A percentile compares a stretch with the other conserved stretches of the same genome.
Conservation (phyloP, 1,284 basidiomycete species). For the Ganoderma sinense region DNA sequence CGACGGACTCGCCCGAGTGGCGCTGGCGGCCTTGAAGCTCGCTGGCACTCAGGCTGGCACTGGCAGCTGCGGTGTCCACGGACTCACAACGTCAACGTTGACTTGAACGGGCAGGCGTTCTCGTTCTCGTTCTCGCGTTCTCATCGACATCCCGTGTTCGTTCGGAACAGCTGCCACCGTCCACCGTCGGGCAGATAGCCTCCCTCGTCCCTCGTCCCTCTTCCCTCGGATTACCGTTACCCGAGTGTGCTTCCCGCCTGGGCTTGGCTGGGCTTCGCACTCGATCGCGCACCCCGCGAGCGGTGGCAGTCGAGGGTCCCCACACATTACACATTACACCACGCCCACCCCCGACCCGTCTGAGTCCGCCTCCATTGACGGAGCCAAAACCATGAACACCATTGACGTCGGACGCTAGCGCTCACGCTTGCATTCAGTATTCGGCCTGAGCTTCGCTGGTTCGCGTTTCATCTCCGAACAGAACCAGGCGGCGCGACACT, state of each 20-base stretch:
- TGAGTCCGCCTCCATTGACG: neutral
- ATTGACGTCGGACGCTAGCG: no score
- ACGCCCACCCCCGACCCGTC: neutral
- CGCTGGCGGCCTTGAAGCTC: neutral
- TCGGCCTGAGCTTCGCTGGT: neutral
- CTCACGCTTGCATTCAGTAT: no score
- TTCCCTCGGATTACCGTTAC: neutral
- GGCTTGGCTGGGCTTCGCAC: neutral
- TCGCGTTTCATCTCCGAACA: conserved; percentile 4
- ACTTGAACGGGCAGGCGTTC: neutral
- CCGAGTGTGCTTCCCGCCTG: neutral
- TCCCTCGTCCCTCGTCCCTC: neutral
- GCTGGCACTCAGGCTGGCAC: no score
- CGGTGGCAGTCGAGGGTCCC: neutral
- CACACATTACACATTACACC: neutral
- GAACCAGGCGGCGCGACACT: neutral
- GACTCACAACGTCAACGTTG: neutral
- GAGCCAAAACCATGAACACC: no score
- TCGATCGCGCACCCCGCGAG: neutral
- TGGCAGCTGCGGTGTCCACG: neutral
- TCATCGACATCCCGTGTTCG: neutral
- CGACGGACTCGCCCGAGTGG: neutral
- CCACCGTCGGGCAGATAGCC: neutral
- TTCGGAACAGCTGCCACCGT: neutral
- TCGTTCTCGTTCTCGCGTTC: neutral